A percentile compares a stretch with the other conserved stretches of the same genome.
These are phyloP conservation scores for Amaranthus hypochondriacus DNA, from an alignment of 148 eudicot species.

Conservation along the genomic window DNA sequence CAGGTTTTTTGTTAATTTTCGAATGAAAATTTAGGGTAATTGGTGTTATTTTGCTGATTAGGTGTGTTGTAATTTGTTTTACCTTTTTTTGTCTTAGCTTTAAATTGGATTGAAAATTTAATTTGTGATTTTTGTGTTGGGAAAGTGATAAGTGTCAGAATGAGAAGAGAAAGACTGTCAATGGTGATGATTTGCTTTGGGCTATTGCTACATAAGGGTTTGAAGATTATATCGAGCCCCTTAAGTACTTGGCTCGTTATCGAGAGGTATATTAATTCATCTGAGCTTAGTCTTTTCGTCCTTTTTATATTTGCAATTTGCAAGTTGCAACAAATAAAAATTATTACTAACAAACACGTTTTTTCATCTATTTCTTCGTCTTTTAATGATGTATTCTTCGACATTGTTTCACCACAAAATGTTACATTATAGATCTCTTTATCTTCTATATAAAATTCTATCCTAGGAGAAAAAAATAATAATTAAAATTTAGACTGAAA, in stretches of 20 bases:
- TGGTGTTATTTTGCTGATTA: too few relatives aligned
- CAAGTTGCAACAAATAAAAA: too few relatives aligned
- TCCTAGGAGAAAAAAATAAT: too few relatives aligned
- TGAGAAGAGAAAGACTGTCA: constrained; percentile 90
- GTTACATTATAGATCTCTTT: neutral
- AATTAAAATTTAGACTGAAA: neutral
- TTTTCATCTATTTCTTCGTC: neutral
- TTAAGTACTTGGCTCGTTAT: neutral
- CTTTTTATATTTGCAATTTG: too few relatives aligned
- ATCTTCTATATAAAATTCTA: neutral
- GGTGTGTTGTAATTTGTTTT: neutral
- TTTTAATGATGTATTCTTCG: constrained; percentile 5
- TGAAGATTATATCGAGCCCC: too few relatives aligned
- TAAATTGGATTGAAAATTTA: neutral
- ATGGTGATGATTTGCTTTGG: constrained; percentile 97
- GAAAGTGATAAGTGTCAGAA: constrained; percentile 94
- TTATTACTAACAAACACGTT: too few relatives aligned
- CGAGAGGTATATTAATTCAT: too few relatives aligned
- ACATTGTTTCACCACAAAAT: constrained; percentile 6
- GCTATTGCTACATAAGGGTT: constrained; percentile 86
- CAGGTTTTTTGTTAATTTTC: too few relatives aligned
- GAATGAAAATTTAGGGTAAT: too few relatives aligned
- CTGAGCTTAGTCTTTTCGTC: too few relatives aligned
- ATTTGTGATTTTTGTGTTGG: constrained; percentile 30
- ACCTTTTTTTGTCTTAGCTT: neutral